Percentiles rank a stretch among this genome's conserved stretches.
Conservation (phyloP, 2,329 filamentous ascomycete species). For the Fusarium drepaniforme region DNA sequence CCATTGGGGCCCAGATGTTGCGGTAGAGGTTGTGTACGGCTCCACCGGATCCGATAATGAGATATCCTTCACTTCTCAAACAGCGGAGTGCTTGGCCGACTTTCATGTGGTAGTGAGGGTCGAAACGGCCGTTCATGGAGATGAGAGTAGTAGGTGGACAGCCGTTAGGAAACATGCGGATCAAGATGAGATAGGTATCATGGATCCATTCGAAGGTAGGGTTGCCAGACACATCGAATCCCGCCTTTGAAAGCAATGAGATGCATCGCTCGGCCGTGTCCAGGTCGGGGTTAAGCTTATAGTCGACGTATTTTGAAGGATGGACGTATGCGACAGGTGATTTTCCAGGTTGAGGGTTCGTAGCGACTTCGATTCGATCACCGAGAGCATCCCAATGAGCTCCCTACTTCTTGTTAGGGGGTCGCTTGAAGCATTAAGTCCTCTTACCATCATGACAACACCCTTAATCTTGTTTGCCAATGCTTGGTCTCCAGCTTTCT, state of each 20-base stretch:
- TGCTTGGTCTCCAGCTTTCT: slow-evolving; percentile 38
- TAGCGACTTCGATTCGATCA: slow-evolving; percentile 70
- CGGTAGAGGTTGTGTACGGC: slow-evolving; percentile 79
- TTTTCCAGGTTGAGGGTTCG: slow-evolving; percentile 70
- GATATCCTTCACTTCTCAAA: slow-evolving; percentile 37
- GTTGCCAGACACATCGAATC: slow-evolving; percentile 67
- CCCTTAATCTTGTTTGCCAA: slow-evolving; percentile 36
- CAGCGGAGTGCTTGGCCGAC: slow-evolving; percentile 32
- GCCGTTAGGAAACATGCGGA: slow-evolving; percentile 75
- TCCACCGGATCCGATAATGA: slow-evolving; percentile 71
- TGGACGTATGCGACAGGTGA: slow-evolving; percentile 76
- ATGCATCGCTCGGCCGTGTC: slow-evolving; percentile 63
- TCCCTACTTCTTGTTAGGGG: not conserved
- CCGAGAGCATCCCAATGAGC: slow-evolving; percentile 74
- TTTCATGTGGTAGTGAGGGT: slow-evolving; percentile 41
- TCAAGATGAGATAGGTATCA: slow-evolving; percentile 76
- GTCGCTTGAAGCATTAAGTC: fast-evolving
- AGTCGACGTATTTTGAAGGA: slow-evolving; percentile 73
- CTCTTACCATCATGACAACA: slow-evolving; percentile 36
- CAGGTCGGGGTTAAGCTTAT: slow-evolving; percentile 72
- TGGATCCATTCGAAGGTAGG: slow-evolving; percentile 77
- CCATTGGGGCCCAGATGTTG: slow-evolving; percentile 74
- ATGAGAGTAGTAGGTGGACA: slow-evolving; percentile 72
- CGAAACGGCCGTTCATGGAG: slow-evolving; percentile 40
- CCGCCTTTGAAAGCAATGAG: slow-evolving; percentile 58